Conservation (phyloP, 306 rosid genomes). For the Sicyos baderoa region DNA sequence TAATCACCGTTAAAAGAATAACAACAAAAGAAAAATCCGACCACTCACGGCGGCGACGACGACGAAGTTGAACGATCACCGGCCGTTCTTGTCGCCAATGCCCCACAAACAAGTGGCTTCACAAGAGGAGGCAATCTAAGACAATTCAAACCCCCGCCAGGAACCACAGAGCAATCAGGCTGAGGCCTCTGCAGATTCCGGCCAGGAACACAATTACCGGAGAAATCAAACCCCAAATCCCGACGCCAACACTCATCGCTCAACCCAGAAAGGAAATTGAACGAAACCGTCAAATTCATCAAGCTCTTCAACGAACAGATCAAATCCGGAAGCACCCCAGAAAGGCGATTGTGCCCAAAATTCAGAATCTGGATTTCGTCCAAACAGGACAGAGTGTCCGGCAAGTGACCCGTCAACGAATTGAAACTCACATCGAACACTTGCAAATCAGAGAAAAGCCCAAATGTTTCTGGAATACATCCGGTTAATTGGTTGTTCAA, state of each 20-base stretch:
- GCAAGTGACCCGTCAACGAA: slow-evolving; percentile 75
- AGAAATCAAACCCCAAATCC: slow-evolving; percentile 82
- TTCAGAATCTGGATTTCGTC: slow-evolving; percentile 70
- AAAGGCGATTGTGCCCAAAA: slow-evolving; percentile 72
- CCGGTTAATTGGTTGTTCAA: slow-evolving; percentile 80
- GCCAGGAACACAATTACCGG: slow-evolving; percentile 79
- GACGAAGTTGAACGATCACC: slow-evolving; percentile 23
- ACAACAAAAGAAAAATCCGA: background rate
- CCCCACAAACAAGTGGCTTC: slow-evolving; percentile 63
- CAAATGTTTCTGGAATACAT: slow-evolving; percentile 88
- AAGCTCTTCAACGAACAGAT: slow-evolving; percentile 62
- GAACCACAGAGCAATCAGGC: slow-evolving; percentile 71
- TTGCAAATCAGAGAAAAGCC: slow-evolving; percentile 73
- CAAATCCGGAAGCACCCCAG: slow-evolving; percentile 75
- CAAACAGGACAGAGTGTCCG: slow-evolving; percentile 80
- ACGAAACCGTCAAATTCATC: slow-evolving; percentile 68
- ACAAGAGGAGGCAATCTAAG: slow-evolving; percentile 62
- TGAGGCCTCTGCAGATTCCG: slow-evolving; percentile 71
- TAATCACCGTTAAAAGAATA: background rate
- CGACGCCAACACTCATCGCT: slow-evolving; percentile 62
- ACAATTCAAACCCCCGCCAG: slow-evolving; percentile 76
- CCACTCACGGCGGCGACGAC: slow-evolving; percentile 23
- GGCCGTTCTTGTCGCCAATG: slow-evolving; percentile 22
- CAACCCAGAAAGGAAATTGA: slow-evolving; percentile 94
- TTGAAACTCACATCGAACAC: slow-evolving; percentile 84